Evolutionary conservation across 139 green algal species (phyloP), one percentile per base, ranked within the genome.

Genomic region (Chlamydomonas incerta): DNA sequence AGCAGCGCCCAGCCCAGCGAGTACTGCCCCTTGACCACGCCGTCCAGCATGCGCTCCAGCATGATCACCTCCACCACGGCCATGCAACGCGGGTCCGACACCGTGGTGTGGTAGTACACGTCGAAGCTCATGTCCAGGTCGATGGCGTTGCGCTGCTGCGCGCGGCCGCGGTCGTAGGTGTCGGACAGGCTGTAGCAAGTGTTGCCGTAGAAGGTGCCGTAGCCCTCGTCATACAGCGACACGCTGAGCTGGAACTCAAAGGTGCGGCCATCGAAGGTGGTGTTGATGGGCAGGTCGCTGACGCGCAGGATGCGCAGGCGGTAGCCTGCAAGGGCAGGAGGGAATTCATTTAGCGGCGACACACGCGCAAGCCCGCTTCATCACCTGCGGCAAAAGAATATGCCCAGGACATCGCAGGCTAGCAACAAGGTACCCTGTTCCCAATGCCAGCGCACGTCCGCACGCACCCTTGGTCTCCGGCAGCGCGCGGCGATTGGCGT

Each of bases 161-260:
- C 88, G 20, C 84, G 81, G 17, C 74, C 74, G 57, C 87, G 73
- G 63, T 82, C 72, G 72, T 87, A 81, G 26, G 70, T 76, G 70
- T 57, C 37, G 3, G 34, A 31, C 37, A 60, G 63, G 63, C 63
- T 70, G 67, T 86, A 86, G 52, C 80, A 86, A 26, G 93, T 96
- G 87, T 89, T 93, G 47, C 93, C 93, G 52, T 94, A 95, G 72
- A 95, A 96, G 8, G 87, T 83, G 68, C 92, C 92, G 33, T 87
- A 83, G 0, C 74, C 83, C 33, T 93, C 88, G 41, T 96, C 92
- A 75, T 88, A 96, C 68, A 96, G 82, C 3, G 89, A 92, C 0
- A 95, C 89, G 23, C 89, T 87, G 60, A 95, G 82, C 86, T 91
- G 88, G 72, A 95, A 89, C 63, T 94, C 91, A 67, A 94, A 94